Base-by-base conservation (phyloP, 305 asterid genomes). In the Euphrasia arctica region DNA sequence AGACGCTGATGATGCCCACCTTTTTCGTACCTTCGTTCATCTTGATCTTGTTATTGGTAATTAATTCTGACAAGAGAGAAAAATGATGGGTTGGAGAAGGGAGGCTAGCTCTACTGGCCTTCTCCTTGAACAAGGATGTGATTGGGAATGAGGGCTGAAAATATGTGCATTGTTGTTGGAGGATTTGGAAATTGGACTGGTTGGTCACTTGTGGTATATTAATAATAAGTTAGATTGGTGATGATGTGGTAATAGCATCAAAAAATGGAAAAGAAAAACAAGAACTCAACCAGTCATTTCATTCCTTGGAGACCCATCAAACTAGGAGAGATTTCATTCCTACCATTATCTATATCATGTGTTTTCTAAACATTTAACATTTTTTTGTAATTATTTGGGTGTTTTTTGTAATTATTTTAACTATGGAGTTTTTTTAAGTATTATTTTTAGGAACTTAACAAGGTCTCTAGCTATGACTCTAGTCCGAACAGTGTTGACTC, bases 11-110 rank as follows among this genome's bases (percentile, higher is more conserved):
- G 2, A 83, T 27, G 22, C 72, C 72, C 6, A 73, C 64, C 67
- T 82, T 84, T 59, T 74, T 80, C 72, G 64, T 82, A 6, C 63
- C 65, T 29, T 69, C 64, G 49, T 58, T 28, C 60, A 55, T 52
- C 2, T 52, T 54, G 2, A 11, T 47, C 2, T 5, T 34, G 7
- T 34, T 32, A 4, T 32, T 32, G 3, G 0, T 13, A 9, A n/a
- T 14, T 6, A 2, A 4, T 31, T 2, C 3, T 31, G 34, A n/a
- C 22, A 18, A 18, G 22, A 18, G 22, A 9, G 49, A 49, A 49
- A 14, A 29, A 29, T 29, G 32, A 0, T 13, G 22, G 5, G 28
- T 6, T 50, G 56, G 56, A 50, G 56, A 50, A 50, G 56, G 56
- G n/a, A 15, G n/a, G 56, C 25, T 9, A 32, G 7, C 22, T 18